These are phyloP conservation scores for Akebia trifoliata DNA, from an alignment of 164 flowering plant species.

Conservation along the genomic window DNA sequence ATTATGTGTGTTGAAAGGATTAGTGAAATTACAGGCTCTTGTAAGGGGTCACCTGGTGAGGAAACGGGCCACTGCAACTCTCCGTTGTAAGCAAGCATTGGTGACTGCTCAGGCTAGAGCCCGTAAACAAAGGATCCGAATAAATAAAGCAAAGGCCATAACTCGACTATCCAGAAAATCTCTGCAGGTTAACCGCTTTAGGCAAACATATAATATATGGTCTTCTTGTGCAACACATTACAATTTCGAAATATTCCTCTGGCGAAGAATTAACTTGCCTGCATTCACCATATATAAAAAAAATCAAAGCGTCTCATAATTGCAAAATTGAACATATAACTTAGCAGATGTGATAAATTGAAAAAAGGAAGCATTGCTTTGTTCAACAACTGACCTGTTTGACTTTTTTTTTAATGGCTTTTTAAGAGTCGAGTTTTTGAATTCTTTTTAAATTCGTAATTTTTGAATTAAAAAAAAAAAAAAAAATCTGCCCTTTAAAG, in stretches of 20 bases:
- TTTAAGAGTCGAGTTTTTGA: no score
- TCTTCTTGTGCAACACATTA: background rate
- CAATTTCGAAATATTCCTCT: background rate
- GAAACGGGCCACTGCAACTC: conserved; percentile 80
- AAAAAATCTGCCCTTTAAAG: no score
- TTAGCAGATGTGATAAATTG: no score
- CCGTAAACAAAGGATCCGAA: conserved; percentile 60
- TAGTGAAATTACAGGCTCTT: conserved; percentile 92
- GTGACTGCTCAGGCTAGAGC: conserved; percentile 75
- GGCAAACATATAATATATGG: conserved; percentile 46
- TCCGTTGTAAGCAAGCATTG: conserved; percentile 91
- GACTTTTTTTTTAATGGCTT: no score
- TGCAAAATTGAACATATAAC: background rate
- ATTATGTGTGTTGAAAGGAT: conserved; percentile 67
- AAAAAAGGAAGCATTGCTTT: background rate
- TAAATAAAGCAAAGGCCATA: conserved; percentile 40
- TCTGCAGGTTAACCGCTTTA: conserved; percentile 37
- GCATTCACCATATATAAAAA: background rate
- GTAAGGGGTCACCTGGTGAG: conserved; percentile 91
- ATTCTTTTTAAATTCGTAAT: no score
- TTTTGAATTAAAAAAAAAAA: no score
- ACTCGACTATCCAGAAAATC: conserved; percentile 49
- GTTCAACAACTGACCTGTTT: background rate
- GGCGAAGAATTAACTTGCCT: background rate
- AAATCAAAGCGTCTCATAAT: background rate